Evolutionary conservation across 305 asterid species (phyloP).

Genomic region (Fraxinus velutina): DNA sequence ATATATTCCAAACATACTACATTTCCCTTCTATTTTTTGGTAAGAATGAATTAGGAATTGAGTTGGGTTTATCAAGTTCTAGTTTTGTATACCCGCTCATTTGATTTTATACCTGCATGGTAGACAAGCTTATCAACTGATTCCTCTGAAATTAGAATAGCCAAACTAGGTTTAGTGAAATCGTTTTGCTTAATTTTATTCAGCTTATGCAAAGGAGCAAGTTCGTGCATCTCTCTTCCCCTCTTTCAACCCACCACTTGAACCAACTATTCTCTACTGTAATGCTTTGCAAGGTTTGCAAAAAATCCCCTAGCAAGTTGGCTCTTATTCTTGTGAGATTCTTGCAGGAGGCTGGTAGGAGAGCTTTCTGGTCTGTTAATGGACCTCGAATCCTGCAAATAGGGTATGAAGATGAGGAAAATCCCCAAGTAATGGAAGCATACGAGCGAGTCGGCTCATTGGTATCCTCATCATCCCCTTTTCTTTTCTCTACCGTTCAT

Average conservation of each 20-base stretch:
- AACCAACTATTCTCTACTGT: neutral
- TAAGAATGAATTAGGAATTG: neutral
- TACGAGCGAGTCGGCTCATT: slow-evolving; percentile 85
- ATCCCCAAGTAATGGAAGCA: slow-evolving; percentile 86
- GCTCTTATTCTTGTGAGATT: neutral
- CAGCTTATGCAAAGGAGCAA: neutral
- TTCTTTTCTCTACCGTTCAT: neutral
- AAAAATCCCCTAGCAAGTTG: neutral
- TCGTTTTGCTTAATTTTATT: neutral
- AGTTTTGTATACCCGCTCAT: neutral
- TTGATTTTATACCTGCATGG: neutral
- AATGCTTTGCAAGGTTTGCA: neutral
- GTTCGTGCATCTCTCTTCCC: neutral
- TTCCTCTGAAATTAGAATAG: neutral
- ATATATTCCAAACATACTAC: neutral
- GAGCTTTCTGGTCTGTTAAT: slow-evolving; percentile 92
- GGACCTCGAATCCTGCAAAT: slow-evolving; percentile 88
- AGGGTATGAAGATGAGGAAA: slow-evolving; percentile 77
- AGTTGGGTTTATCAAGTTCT: neutral
- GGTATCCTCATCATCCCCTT: slow-evolving; percentile 41
- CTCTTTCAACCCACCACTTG: neutral
- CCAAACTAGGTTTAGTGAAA: neutral
- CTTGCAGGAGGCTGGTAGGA: slow-evolving; percentile 78
- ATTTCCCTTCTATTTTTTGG: neutral
- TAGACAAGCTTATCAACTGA: neutral